These are phyloP conservation scores for Metschnikowia henanensis DNA, from an alignment of 805 yeast species.

Conservation along the genomic window DNA sequence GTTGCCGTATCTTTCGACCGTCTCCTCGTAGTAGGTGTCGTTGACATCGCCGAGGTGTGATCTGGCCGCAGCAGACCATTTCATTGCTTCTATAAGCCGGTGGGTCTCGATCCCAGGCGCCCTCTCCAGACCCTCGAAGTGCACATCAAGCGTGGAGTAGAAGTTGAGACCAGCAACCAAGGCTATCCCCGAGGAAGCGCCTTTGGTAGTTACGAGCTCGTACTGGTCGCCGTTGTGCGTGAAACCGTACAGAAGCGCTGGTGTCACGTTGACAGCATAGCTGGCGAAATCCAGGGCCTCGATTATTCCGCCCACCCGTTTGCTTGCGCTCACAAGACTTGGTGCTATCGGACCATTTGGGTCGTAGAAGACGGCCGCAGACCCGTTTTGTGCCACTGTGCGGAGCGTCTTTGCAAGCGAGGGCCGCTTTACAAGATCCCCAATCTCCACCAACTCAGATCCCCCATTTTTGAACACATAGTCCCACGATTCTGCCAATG, in stretches of 20 bases:
- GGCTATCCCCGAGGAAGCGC: slow-evolving; percentile 85
- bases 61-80: slow-evolving; percentile 88
- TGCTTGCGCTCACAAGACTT: slow-evolving; percentile 50
- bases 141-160: slow-evolving; percentile 27
- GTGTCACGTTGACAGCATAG: slow-evolving; percentile 53
- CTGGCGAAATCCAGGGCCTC: slow-evolving; percentile 61
- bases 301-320: slow-evolving; percentile 65
- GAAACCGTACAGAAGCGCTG: slow-evolving; percentile 25
- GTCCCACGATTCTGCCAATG: slow-evolving; percentile 49
- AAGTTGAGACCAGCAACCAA: slow-evolving; percentile 72
- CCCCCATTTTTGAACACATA: slow-evolving; percentile 43
- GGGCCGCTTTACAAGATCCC: slow-evolving; percentile 65
- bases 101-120: slow-evolving; percentile 48
- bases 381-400: slow-evolving; percentile 72
- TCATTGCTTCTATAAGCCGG: slow-evolving; percentile 80
- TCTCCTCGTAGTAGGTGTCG: slow-evolving; percentile 25
- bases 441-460: slow-evolving; percentile 39
- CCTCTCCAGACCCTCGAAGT: slow-evolving; percentile 5
- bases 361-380: slow-evolving; percentile 77
- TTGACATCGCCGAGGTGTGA: slow-evolving; percentile 76
- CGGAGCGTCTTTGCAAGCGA: slow-evolving; percentile 66
- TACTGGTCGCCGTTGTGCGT: slow-evolving; percentile 17
- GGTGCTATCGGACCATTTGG: slow-evolving; percentile 74
- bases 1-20: slow-evolving; percentile 45
- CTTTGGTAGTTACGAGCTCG: slow-evolving; percentile 50